These are phyloP conservation scores for Plasmodium falciparum DNA, from an alignment of 169 alveolate genomes.

Conservation along the genomic window DNA sequence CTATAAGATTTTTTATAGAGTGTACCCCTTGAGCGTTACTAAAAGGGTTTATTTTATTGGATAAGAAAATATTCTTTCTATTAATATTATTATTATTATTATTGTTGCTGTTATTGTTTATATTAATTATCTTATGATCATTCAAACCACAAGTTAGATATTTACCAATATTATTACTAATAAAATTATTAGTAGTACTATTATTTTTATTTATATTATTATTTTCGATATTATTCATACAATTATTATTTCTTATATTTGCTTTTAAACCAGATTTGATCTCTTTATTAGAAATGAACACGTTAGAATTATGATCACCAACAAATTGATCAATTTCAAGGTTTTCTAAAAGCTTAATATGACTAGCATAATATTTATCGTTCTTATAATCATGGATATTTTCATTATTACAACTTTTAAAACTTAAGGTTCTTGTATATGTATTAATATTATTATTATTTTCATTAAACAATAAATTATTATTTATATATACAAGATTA, in stretches of 20 bases:
- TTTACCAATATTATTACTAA: background rate
- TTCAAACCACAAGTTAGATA: too few relatives aligned
- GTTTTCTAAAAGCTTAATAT: conserved; percentile 5
- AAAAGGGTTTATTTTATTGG: background rate
- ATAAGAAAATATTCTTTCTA: background rate
- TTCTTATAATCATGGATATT: background rate
- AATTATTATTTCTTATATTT: background rate
- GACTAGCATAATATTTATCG: background rate
- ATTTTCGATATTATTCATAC: background rate
- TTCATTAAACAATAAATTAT: background rate
- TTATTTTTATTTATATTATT: background rate
- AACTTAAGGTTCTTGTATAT: background rate
- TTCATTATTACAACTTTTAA: background rate
- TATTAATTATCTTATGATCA: background rate
- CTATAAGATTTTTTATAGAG: background rate
- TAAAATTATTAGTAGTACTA: background rate
- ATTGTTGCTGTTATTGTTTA: background rate
- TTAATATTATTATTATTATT: background rate
- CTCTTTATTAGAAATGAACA: too few relatives aligned
- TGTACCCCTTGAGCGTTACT: background rate
- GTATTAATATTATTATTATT: background rate
- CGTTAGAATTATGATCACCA: too few relatives aligned
- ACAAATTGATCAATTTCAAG: background rate
- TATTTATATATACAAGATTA: conserved; percentile 4
- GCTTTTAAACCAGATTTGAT: too few relatives aligned